A percentile compares a stretch with the other conserved stretches of the same genome.
phyloP scores from a whole-genome alignment of 129 eudicot species.

The Escallonia herrerae region DNA sequence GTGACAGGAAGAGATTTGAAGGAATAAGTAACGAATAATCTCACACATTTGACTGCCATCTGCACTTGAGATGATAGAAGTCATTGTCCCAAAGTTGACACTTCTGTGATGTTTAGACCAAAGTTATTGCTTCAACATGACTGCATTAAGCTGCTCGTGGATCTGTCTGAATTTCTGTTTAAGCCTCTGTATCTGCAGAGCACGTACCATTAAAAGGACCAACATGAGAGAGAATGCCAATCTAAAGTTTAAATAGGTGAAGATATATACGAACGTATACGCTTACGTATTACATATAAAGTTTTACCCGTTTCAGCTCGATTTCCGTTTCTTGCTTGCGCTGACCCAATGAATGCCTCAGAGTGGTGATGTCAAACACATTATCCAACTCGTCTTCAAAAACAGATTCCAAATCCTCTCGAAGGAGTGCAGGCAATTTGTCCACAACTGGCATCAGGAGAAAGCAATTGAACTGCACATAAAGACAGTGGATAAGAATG shows the following conservation, averaged over 20 bases:
- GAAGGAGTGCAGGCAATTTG: constrained; percentile 85
- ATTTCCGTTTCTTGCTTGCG: constrained; percentile 71
- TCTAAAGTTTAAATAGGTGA: not conserved
- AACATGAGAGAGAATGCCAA: not conserved
- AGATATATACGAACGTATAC: not conserved
- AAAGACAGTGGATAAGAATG: not conserved
- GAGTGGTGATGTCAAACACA: constrained; percentile 74
- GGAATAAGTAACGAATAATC: constrained; percentile 7
- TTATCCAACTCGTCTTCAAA: constrained; percentile 73
- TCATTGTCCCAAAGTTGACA: not conserved
- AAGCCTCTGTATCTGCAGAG: constrained; percentile 78
- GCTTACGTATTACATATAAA: too few species aligned
- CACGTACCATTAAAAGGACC: not conserved
- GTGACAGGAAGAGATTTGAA: not conserved
- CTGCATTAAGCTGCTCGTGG: constrained; percentile 63
- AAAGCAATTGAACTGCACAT: constrained; percentile 94
- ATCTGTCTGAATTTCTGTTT: constrained; percentile 76
- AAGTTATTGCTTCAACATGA: constrained; percentile 24
- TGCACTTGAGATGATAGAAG: not conserved
- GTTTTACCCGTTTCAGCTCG: constrained; percentile 69
- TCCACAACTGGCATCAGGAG: constrained; percentile 96
- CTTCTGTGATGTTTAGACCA: not conserved
- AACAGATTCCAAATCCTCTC: constrained; percentile 80
- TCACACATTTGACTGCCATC: not conserved
- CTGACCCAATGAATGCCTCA: constrained; percentile 62